Conservation (phyloP, 140 eudicot species). For the Oenanthe javanica region DNA sequence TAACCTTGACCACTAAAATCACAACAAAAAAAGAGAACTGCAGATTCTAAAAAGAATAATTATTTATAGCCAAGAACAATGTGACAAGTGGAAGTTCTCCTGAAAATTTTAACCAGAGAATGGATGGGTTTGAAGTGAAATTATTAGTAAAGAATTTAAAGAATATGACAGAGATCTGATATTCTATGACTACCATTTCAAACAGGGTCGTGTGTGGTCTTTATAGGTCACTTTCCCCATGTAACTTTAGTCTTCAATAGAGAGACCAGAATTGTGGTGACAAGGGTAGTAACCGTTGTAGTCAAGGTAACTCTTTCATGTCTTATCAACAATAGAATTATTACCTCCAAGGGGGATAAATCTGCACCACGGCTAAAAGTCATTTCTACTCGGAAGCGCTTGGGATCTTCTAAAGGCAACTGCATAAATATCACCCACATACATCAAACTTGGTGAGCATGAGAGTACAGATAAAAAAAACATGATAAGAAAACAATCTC, state of each 20-base stretch:
- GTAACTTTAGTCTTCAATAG: background rate
- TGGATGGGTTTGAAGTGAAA: background rate
- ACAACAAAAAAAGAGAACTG: background rate
- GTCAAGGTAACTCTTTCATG: background rate
- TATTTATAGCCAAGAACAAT: background rate
- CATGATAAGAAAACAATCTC: background rate
- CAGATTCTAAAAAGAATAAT: background rate
- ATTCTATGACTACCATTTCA: background rate
- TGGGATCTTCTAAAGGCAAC: conserved; percentile 91
- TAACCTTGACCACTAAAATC: background rate
- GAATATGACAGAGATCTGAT: too few species aligned
- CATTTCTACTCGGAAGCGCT: conserved; percentile 83
- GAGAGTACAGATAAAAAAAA: background rate
- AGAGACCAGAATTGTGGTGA: background rate
- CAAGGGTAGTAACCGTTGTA: background rate
- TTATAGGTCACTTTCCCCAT: background rate
- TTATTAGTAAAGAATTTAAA: too few species aligned
- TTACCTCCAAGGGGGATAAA: conserved; percentile 89
- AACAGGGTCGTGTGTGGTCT: background rate
- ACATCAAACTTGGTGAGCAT: background rate
- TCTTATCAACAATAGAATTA: background rate
- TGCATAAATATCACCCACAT: conserved; percentile 24
- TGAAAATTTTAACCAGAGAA: background rate
- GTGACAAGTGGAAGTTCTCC: background rate
- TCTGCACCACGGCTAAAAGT: conserved; percentile 99